Percentiles rank a stretch among this genome's conserved stretches.
phyloP scores from a whole-genome alignment of 495 filamentous ascomycete species.

The Apiosordaria backusii region DNA sequence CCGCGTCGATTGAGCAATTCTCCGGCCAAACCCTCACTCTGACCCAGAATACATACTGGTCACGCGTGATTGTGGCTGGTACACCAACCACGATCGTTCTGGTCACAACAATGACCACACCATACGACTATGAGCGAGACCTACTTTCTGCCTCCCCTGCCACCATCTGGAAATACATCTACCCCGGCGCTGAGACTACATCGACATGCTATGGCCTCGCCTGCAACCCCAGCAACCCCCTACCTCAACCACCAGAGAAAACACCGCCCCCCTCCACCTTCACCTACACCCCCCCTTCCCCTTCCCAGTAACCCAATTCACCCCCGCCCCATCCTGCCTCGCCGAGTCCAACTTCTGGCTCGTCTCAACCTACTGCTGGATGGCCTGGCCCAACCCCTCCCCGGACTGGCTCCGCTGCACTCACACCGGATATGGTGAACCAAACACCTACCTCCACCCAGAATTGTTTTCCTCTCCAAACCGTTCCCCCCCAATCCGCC shows the following conservation, averaged over 20 bases:
- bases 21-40: not conserved
- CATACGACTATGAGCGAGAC: not conserved
- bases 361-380: not conserved
- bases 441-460: not conserved
- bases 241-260: not conserved
- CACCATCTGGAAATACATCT: conserved; percentile 1
- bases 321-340: conserved; percentile 1
- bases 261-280: not conserved
- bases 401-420: not conserved
- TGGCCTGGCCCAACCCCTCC: not conserved
- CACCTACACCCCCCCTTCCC: not conserved
- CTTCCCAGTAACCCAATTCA: not conserved
- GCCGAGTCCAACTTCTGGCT: not conserved
- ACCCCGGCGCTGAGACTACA: not conserved
- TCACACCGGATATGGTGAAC: not conserved
- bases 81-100: not conserved
- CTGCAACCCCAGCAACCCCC: not conserved
- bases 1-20: not conserved
- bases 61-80: not conserved
- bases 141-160: not conserved
- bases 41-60: not conserved
- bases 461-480: not conserved
- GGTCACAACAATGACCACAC: not conserved
- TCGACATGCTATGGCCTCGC: not conserved
- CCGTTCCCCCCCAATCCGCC: not conserved